phyloP scores from a whole-genome alignment of 768 basidiomycete genomes.

The Tremella fuciformis region DNA sequence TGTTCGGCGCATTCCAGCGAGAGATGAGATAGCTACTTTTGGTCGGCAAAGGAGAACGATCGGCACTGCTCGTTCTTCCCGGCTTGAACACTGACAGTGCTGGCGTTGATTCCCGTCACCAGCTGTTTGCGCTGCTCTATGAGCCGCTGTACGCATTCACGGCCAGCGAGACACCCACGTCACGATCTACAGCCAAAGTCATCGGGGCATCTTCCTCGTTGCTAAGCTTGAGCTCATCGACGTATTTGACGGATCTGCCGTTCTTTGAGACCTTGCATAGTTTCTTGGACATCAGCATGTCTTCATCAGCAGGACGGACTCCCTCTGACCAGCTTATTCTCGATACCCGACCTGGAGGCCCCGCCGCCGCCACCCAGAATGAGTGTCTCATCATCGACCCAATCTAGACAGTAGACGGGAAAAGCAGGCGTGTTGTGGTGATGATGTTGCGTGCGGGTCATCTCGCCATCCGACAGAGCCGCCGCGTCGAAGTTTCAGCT shows the following conservation, averaged over 20 bases:
- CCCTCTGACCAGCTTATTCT: slow-evolving; percentile 80
- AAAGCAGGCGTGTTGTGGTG: slow-evolving; percentile 73
- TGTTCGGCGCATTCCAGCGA: neutral
- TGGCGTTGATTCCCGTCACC: slow-evolving; percentile 84
- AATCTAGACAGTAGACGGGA: slow-evolving; percentile 83
- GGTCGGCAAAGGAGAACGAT: neutral
- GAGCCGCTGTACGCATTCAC: slow-evolving; percentile 5
- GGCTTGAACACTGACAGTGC: slow-evolving; percentile 60
- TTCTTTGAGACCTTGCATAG: slow-evolving; percentile 46
- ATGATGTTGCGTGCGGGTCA: slow-evolving; percentile 78
- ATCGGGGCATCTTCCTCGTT: slow-evolving; percentile 91
- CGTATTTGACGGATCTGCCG: slow-evolving; percentile 35
- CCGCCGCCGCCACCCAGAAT: slow-evolving; percentile 86
- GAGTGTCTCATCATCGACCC: slow-evolving; percentile 67
- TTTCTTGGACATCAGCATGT: slow-evolving; percentile 35
- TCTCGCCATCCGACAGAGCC: too few species aligned
- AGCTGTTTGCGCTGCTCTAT: slow-evolving; percentile 55
- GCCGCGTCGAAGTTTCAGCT: too few species aligned
- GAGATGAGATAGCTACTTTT: slow-evolving; percentile 21
- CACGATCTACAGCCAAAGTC: slow-evolving; percentile 73
- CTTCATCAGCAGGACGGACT: neutral
- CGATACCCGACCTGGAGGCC: slow-evolving; percentile 77
- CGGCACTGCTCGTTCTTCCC: slow-evolving; percentile 71
- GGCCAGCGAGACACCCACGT: slow-evolving; percentile 55
- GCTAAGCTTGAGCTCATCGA: slow-evolving; percentile 67